Base-by-base conservation (phyloP, 148 eudicot species). In the Camellia granthamiana region DNA sequence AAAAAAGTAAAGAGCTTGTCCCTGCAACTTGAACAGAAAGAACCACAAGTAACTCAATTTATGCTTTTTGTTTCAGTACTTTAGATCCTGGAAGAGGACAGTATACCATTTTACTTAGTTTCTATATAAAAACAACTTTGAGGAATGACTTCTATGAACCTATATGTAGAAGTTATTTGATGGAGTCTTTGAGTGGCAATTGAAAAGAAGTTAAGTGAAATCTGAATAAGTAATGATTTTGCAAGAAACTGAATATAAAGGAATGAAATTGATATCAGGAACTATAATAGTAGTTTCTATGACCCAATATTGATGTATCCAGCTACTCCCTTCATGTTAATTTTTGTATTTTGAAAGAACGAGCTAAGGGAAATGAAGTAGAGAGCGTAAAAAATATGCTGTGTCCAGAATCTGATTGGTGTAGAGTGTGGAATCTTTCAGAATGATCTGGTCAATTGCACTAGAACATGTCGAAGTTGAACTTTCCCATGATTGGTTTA, bases 311-410 rank as follows among this genome's bases (percentile, higher is more conserved):
- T 2, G 38, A 70, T 47, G 54, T 70, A 70, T 70, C 55, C 55
- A 18, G 56, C 23, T 70, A 70, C 55, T 46, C 55, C 55, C 74
- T 44, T 44, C 74, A 47, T 46, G 38, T 46, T 70, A 70, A 7
- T 70, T 46, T 41, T 70, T 18, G 38, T 70, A 49, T 49, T 49
- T 70, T 70, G 74, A 47, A 70, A 70, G 74, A 46, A 70, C 56
- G n/a, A 47, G 5, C 5, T 8, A 46, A 47, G 56, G 55, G 8
- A 47, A 70, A 70, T 44, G 54, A 70, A 70, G 5, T 7, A 18
- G 4, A 30, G 10, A 7, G 3, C 30, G 6, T 6, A n/a, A 69
- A 69, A 13, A 42, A 7, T 15, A 42, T 5, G 11, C 11, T 67
- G 51, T 15, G 38, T 46, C 72, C 9, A 44, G n/a, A 16, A 44